Percentiles rank a stretch among this genome's conserved stretches.
Conservation (phyloP, 2,329 filamentous ascomycete species). For the Exserohilum rostratum region DNA sequence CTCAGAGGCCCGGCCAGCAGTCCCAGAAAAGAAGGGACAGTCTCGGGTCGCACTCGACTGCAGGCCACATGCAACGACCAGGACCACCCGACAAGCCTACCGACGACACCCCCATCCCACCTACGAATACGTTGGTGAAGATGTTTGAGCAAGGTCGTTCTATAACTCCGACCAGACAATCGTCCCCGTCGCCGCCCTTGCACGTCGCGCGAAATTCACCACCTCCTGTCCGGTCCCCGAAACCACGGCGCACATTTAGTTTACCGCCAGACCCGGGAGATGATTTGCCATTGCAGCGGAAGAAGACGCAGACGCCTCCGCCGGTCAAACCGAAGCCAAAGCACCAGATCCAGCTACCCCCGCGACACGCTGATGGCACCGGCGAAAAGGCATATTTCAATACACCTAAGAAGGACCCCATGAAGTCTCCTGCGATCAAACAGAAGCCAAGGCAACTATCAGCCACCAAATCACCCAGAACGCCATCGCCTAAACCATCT, state of each 20-base stretch:
- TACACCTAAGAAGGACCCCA: conserved; percentile 27
- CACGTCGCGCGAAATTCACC: conserved; percentile 30
- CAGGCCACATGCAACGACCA: conserved; percentile 12
- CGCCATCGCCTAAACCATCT: conserved; percentile 27
- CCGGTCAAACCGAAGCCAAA: conserved; percentile 43
- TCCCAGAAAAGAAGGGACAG: conserved; percentile 24
- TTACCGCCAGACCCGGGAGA: conserved; percentile 37
- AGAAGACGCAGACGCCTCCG: conserved; percentile 32
- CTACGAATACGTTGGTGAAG: conserved; percentile 69
- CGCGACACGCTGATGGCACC: conserved; percentile 23
- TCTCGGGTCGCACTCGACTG: conserved; percentile 20
- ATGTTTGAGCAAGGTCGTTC: conserved; percentile 67
- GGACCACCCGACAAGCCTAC: conserved; percentile 41
- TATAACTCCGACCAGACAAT: conserved; percentile 21
- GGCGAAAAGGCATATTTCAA: conserved; percentile 22
- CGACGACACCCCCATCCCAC: conserved; percentile 65
- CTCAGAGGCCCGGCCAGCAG: conserved; percentile 23
- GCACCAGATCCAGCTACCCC: conserved; percentile 22
- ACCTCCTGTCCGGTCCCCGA: conserved; percentile 50
- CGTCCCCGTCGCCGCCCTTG: conserved; percentile 23
- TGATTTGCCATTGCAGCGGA: conserved; percentile 22
- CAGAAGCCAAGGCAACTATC: conserved; percentile 35
- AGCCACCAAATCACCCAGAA: conserved; percentile 24
- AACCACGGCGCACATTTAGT: conserved; percentile 46
- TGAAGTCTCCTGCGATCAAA: conserved; percentile 32